Evolutionary conservation across 192 early-diverging fungal species (phyloP).

Genomic region (Pilaira anomala): DNA sequence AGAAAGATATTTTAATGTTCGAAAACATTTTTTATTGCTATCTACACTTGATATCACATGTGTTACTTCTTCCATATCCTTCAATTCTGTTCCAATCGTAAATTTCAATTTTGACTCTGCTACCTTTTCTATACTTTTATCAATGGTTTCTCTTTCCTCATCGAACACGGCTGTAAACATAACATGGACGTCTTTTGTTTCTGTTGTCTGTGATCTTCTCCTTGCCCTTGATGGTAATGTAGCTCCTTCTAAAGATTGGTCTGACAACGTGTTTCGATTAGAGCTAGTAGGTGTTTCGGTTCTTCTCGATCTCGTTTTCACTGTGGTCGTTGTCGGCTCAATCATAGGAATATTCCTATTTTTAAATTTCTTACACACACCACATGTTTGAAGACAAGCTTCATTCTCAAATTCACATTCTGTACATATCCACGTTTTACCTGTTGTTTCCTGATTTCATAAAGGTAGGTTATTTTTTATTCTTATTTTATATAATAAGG

Average conservation of each 20-base stretch:
- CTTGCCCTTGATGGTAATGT: not conserved
- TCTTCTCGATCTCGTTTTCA: not conserved
- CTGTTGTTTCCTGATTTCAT: too few relatives aligned
- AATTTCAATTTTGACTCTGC: not conserved
- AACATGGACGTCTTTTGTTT: not conserved
- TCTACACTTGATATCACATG: not conserved
- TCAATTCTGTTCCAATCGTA: not conserved
- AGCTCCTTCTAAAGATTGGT: not conserved
- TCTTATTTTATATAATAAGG: too few relatives aligned
- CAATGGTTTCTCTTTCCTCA: not conserved
- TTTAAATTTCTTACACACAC: not conserved
- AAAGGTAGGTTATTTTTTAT: too few relatives aligned
- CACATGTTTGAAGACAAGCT: not conserved
- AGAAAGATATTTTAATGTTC: not conserved
- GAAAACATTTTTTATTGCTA: not conserved
- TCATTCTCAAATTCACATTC: not conserved
- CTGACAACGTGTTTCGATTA: too few relatives aligned
- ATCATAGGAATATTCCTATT: not conserved
- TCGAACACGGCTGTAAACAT: not conserved
- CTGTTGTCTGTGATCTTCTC: not conserved
- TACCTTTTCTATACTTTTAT: not conserved
- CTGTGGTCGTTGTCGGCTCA: not conserved
- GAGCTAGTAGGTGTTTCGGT: not conserved
- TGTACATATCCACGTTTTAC: not conserved
- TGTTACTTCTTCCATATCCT: not conserved